Percentiles rank a stretch among this genome's conserved stretches.
These are phyloP conservation scores for Halophytophthora polymorphica DNA, from an alignment of 352 stramenopile species.

Conservation along the genomic window DNA sequence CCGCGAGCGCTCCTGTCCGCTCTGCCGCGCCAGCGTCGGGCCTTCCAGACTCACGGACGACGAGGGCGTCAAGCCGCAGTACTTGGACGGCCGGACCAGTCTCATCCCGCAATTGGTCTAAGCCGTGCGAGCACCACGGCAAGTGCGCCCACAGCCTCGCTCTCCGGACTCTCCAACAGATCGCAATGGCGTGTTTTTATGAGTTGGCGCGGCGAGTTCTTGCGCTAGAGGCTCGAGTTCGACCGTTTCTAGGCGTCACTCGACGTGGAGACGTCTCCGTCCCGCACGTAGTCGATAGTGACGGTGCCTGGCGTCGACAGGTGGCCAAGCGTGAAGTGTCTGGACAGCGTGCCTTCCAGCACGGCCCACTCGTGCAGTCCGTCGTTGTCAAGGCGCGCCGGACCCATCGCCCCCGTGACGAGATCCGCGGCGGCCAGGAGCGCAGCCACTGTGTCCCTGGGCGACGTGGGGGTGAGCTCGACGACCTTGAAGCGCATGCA, in stretches of 20 bases:
- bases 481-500: conserved; percentile 79
- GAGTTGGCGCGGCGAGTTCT: no score
- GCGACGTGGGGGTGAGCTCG: conserved; percentile 33
- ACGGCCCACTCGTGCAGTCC: conserved; percentile 46
- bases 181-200: no score
- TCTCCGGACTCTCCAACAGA: no score
- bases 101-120: conserved; percentile 75
- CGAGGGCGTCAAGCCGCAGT: conserved; percentile 59
- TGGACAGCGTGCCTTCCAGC: conserved; percentile 50
- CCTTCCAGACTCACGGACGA: conserved; percentile 15
- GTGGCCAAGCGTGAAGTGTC: conserved; percentile 56
- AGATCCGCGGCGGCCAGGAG: background rate
- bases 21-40: conserved; percentile 62
- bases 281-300: conserved; percentile 34
- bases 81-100: conserved; percentile 73
- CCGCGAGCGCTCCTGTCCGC: conserved; percentile 73
- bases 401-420: background rate
- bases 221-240: no score
- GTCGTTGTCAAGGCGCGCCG: conserved; percentile 7
- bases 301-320: conserved; percentile 46
- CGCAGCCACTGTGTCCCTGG: conserved; percentile 3
- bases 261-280: no score
- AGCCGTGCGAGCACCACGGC: conserved; percentile 7
- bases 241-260: no score
- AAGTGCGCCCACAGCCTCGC: no score